phyloP scores from a whole-genome alignment of 2,329 filamentous ascomycete genomes.

The Epichloe bromicola region DNA sequence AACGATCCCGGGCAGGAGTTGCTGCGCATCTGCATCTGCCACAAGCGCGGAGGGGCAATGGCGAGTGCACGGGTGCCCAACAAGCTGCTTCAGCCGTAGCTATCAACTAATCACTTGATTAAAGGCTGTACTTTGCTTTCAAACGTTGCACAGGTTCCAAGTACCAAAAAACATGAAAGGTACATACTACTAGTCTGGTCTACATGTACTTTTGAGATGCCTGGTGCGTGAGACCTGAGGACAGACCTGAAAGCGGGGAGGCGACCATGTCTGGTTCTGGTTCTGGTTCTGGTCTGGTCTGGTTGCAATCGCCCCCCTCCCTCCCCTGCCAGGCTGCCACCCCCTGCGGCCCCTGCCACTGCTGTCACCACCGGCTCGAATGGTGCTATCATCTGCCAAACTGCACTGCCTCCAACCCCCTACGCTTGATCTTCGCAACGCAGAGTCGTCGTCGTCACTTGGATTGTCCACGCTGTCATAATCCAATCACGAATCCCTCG shows the following conservation, averaged over 20 bases:
- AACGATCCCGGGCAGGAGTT: background rate
- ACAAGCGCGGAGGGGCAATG: background rate
- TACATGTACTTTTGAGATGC: no score
- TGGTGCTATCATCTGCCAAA: background rate
- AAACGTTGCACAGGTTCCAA: no score
- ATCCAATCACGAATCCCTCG: slow-evolving; percentile 1
- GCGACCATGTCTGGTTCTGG: no score
- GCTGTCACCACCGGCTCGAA: background rate
- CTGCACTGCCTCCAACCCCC: slow-evolving; percentile 4
- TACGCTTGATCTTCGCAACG: slow-evolving; percentile 2
- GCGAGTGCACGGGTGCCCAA: background rate
- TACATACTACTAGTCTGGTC: no score
- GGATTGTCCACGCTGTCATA: slow-evolving; percentile 2
- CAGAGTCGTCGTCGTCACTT: slow-evolving; percentile 5
- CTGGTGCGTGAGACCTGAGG: no score
- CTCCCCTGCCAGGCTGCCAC: no score
- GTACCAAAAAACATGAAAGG: no score
- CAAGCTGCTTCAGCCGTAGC: no score
- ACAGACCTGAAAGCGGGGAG: background rate
- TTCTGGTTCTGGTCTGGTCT: no score
- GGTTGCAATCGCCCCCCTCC: no score
- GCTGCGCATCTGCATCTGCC: background rate
- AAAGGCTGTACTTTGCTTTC: no score
- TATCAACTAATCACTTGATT: no score
- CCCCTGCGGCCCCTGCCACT: background rate